Percentiles rank a stretch among this genome's conserved stretches.
Conservation (phyloP, 208 protist genomes). For the Perkinsela sp. region DNA sequence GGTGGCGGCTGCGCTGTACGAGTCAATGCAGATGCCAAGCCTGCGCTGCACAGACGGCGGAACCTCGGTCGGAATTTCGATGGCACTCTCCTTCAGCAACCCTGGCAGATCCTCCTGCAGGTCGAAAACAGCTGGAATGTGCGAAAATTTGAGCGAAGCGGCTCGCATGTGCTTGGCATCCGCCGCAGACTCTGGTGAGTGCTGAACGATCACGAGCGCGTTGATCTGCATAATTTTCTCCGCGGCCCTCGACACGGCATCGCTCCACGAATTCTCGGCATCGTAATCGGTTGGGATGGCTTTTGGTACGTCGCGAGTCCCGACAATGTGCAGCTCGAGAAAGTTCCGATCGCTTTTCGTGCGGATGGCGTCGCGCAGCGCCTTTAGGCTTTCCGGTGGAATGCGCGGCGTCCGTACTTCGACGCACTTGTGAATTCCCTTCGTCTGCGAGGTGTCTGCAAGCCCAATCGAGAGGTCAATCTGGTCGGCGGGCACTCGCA, state of each 20-base stretch:
- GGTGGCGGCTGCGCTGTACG: neutral
- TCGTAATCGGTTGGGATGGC: neutral
- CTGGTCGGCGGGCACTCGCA: neutral
- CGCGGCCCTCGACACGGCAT: neutral
- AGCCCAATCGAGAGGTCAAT: neutral
- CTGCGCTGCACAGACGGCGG: neutral
- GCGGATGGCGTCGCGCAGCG: neutral
- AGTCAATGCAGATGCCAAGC: neutral
- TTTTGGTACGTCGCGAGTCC: neutral
- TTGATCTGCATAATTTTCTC: neutral
- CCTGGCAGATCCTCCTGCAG: neutral
- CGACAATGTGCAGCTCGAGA: neutral
- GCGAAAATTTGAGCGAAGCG: neutral
- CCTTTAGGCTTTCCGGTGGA: neutral
- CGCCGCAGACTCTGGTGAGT: neutral
- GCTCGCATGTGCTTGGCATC: neutral
- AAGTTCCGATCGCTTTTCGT: neutral
- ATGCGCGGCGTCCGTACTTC: neutral
- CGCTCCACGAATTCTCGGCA: neutral
- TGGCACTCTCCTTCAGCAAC: neutral
- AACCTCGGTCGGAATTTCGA: neutral
- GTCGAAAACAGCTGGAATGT: neutral
- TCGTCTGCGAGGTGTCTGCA: neutral
- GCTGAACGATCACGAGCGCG: neutral
- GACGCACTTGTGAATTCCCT: neutral